Base-by-base conservation (phyloP, 176 grass and related monocot species). In the Panicum miliaceum region DNA sequence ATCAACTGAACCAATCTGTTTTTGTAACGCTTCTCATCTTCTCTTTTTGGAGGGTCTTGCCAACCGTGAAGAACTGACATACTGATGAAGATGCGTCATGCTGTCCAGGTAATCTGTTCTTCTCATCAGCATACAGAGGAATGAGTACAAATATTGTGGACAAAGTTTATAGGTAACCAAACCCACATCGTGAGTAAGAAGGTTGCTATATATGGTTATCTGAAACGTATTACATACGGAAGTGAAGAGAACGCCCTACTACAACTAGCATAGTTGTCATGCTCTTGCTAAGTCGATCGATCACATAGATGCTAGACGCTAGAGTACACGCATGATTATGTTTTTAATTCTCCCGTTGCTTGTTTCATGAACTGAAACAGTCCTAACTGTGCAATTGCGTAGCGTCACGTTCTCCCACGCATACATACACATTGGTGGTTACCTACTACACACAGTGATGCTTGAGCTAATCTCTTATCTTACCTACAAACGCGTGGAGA, bases 401-500 rank as follows among this genome's bases (percentile, higher is more conserved):
- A 54, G 8, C 3, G 12, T 59, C 25, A 26, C 23, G 9, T 60
- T 60, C n/a, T 60, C 12, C 23, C n/a, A 60, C 57, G 23, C 10
- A 26, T 32, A 27, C 26, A 32, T 2, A 63, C 20, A 3, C 46
- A 34, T 22, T 53, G 48, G 29, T 75, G 3, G 27, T 36, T 19
- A 75, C 62, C 78, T 81, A 69, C 79, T 37, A 34, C 60, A 12
- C 7, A 60, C 0, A 63, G 26, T 34, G 60, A 63, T 16, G 60
- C 4, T 32, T 32, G 58, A 63, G 5, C 60, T 63, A 63, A 63
- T 63, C 60, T 63, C 60, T 63, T 63, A 32, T 14, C 60, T 15
- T 2, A 32, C 60, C 25, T 13, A n/a, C n/a, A 26, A 60, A 15
- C 60, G 26, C 60, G 45, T 15, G 60, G 26, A 57, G 54, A 67